Base-by-base conservation (phyloP, 257 asterid genomes). In the Fraxinus excelsior region DNA sequence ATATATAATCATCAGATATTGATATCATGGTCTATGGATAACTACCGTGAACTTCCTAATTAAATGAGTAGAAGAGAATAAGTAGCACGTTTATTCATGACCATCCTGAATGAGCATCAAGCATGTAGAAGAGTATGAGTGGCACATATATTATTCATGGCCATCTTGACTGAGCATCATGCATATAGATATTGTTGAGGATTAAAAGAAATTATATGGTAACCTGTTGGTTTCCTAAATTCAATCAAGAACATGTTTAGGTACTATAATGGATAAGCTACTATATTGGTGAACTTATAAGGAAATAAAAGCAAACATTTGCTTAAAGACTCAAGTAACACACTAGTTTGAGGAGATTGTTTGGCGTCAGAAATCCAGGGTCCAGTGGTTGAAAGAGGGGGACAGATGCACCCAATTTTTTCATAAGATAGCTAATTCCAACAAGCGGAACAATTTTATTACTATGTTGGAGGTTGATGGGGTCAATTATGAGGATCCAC, bases 21-120 rank as follows among this genome's bases (percentile, higher is more conserved):
- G 67, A 70, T 68, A 37, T 42, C 40, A 70, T 3, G 16, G 67
- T 60, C 37, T 35, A 40, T 28, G 70, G 34, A n/a, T 71, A 72
- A 44, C 62, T 28, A 72, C n/a, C 49, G 21, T 29, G 25, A 21
- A 68, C 29, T 66, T 35, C 72, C 35, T 53, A 29, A 60, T 65
- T 46, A 44, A 53, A 60, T 31, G 25, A 78, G 25, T 34, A 56
- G 28, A 81, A 49, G 23, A 66, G 29, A 23, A 56, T 37, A n/a
- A 42, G 23, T 1, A 31, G 14, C 49, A 11, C 18, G 12, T 42
- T 3, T 11, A 42, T 42, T 42, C 49, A 42, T 42, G 21, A 18
- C 60, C 60, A 51, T 51, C 60, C 60, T 51, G 2, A 51, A 3
- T 51, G 60, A 51, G 60, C 60, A 51, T 56, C 66, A 21, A 56